A percentile compares a stretch with the other conserved stretches of the same genome.
Conservation (phyloP, 2,329 filamentous ascomycete genomes). For the Blastomyces emzantsi region DNA sequence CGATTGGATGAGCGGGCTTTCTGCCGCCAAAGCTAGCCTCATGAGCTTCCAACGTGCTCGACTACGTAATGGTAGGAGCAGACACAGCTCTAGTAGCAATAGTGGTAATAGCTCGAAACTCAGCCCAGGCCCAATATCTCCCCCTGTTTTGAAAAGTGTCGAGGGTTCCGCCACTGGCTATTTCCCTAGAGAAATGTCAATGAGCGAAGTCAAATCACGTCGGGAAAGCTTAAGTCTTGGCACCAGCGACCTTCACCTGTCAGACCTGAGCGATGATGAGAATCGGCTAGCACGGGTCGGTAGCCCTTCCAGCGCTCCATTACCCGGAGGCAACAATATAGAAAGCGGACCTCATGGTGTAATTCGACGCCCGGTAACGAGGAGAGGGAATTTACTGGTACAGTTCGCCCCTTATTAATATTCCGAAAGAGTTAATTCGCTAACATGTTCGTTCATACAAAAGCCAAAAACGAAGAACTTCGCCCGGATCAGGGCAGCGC, state of each 20-base stretch:
- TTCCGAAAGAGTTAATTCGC: not conserved
- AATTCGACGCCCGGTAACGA: conserved; percentile 71
- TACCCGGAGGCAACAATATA: conserved; percentile 25
- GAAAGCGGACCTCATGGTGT: conserved; percentile 61
- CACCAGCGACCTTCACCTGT: conserved; percentile 78
- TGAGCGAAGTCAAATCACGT: conserved; percentile 47
- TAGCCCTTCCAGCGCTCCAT: conserved; percentile 23
- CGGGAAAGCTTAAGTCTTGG: conserved; percentile 86
- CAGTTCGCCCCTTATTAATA: conserved; percentile 27
- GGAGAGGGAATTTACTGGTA: conserved; percentile 81
- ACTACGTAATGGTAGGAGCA: conserved; percentile 49
- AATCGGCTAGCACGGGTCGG: conserved; percentile 27
- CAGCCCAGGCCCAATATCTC: conserved; percentile 65
- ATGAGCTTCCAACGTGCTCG: conserved; percentile 65
- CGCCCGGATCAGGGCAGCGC: conserved; percentile 78
- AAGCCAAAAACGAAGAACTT: conserved; percentile 96
- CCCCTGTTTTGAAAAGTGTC: conserved; percentile 53
- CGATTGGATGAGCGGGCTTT: conserved; percentile 57
- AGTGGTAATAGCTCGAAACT: conserved; percentile 61
- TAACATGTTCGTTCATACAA: conserved; percentile 14
- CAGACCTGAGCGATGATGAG: conserved; percentile 69
- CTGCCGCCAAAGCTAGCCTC: conserved; percentile 64
- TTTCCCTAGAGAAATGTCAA: conserved; percentile 44
- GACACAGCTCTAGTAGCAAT: conserved; percentile 60
- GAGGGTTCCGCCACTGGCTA: conserved; percentile 46